These are phyloP conservation scores for Epichloe sibirici DNA, from an alignment of 2,329 filamentous ascomycete genomes.

Conservation along the genomic window DNA sequence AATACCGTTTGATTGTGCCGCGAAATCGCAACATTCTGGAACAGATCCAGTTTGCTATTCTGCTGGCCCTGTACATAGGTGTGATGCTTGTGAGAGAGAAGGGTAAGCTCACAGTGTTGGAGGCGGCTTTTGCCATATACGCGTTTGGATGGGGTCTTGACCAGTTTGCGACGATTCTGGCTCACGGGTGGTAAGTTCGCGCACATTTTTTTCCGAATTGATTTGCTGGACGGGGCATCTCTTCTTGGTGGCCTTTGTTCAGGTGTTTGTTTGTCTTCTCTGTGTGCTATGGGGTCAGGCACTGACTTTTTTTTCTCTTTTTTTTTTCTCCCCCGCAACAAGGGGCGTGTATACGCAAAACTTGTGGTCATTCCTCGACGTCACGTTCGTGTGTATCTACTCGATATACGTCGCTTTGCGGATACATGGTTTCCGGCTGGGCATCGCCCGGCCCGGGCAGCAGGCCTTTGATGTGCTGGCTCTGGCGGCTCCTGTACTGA, in stretches of 20 bases:
- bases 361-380: slow-evolving; percentile 77
- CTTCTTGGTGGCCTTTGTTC: no score
- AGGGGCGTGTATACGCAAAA: slow-evolving; percentile 80
- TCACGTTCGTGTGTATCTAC: slow-evolving; percentile 65
- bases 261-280: no score
- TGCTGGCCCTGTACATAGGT: slow-evolving; percentile 56
- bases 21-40: slow-evolving; percentile 67
- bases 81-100: slow-evolving; percentile 60
- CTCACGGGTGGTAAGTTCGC: slow-evolving; percentile 48
- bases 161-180: slow-evolving; percentile 63
- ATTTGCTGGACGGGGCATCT: not conserved
- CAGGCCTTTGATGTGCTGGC: slow-evolving; percentile 70
- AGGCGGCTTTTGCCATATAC: slow-evolving; percentile 60
- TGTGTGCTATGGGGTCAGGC: not conserved
- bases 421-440: slow-evolving; percentile 46
- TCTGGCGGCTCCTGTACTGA: slow-evolving; percentile 63
- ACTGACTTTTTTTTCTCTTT: not conserved
- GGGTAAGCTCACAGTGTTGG: slow-evolving; percentile 41
- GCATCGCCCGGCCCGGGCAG: slow-evolving; percentile 36
- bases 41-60: slow-evolving; percentile 56
- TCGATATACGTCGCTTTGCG: slow-evolving; percentile 55
- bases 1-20: slow-evolving; percentile 75
- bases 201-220: not conserved
- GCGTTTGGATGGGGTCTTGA: slow-evolving; percentile 69
- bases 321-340: not conserved